Percentiles rank a stretch among this genome's conserved stretches.
These are phyloP conservation scores for Hydnomerulius pinastri DNA, from an alignment of 768 basidiomycete species.

Conservation along the genomic window DNA sequence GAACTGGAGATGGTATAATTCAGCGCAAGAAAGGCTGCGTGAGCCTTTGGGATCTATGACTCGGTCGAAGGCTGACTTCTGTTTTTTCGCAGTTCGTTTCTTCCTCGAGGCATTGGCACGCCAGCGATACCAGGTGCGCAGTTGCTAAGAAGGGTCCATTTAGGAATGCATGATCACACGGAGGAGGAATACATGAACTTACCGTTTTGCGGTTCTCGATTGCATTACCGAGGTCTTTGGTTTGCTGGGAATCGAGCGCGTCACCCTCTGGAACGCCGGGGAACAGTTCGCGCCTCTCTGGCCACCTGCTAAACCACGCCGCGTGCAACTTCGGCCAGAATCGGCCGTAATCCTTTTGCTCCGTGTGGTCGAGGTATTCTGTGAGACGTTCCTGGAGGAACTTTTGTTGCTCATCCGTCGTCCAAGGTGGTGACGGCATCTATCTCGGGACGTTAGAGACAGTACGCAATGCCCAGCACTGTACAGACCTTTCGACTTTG, in stretches of 20 bases:
- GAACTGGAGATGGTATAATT: background rate
- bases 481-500: no score
- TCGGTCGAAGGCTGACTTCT: background rate
- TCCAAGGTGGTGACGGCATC: no score
- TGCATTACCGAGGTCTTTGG: background rate
- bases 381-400: no score
- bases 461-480: no score
- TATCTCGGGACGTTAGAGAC: no score
- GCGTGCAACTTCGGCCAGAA: no score
- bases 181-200: no score
- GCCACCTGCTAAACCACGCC: slow-evolving; percentile 3
- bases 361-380: no score
- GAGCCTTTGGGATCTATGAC: background rate
- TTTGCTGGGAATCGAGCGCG: background rate
- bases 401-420: no score
- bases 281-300: background rate
- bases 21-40: background rate
- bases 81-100: background rate
- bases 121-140: slow-evolving; percentile 4
- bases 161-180: no score
- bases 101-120: background rate
- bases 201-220: background rate
- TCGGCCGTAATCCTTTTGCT: no score
- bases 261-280: background rate
- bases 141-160: background rate